These are phyloP conservation scores for Citrus trifoliata DNA, from an alignment of 345 rosid species.

Conservation along the genomic window DNA sequence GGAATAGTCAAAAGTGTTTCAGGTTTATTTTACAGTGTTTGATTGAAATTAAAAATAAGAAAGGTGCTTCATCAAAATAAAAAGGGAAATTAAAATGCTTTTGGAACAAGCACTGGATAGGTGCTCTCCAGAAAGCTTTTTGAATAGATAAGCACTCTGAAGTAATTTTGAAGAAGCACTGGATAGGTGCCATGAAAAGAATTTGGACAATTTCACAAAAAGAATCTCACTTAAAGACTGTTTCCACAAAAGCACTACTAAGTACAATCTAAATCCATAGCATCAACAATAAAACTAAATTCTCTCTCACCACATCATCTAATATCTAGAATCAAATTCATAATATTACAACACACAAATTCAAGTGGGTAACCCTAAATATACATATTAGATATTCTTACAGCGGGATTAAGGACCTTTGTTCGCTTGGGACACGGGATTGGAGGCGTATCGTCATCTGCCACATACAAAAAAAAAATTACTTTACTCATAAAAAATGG, in stretches of 20 bases:
- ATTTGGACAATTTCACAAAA: background rate
- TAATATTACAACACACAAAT: background rate
- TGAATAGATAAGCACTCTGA: too few relatives aligned
- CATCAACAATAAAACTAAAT: background rate
- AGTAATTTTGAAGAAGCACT: too few relatives aligned
- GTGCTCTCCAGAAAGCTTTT: too few relatives aligned
- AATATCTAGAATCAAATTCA: background rate
- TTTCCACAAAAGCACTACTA: background rate
- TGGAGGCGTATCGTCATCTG: constrained; percentile 29
- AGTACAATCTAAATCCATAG: background rate
- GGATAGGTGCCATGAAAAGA: background rate
- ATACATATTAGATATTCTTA: constrained; percentile 12
- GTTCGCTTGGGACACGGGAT: constrained; percentile 13
- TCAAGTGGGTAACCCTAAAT: background rate
- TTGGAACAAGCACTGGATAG: too few relatives aligned
- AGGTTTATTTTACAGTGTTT: background rate
- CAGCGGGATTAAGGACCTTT: constrained; percentile 18
- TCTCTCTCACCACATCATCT: background rate
- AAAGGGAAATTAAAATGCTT: too few relatives aligned
- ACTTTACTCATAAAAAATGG: background rate
- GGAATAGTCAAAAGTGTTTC: background rate
- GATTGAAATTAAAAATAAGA: too few relatives aligned
- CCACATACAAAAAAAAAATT: background rate
- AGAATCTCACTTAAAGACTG: background rate
- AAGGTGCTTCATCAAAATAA: too few relatives aligned